Evolutionary conservation across 2,329 filamentous ascomycete genomes (phyloP), one percentile per base, ranked within the genome.

Genomic region (Colletotrichum gloeosporioides): DNA sequence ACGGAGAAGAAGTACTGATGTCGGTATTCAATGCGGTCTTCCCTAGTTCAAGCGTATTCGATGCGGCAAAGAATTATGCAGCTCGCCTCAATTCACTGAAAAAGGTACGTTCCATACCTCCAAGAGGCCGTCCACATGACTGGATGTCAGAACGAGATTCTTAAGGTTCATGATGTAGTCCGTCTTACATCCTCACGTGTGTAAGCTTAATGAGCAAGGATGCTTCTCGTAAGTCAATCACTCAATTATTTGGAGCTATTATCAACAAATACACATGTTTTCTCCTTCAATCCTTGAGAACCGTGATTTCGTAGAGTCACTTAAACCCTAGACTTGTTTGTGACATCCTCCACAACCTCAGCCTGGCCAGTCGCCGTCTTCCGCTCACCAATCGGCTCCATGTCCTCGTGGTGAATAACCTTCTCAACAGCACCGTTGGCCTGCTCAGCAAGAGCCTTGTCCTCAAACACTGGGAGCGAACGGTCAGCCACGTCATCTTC

Each of bases 351-450:
- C 10, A 69, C 77, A 4, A 34, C 66, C 27, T 73, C 66, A 13
- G 68, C 55, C 22, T 65, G 76, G 10, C 61, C 71, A 25, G 64
- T 61, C 3, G 27, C 73, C 9, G 44, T 62, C 73, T 76, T 75
- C 8, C 29, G 39, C 32, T 36, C 62, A 6, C 59, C 25, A 27
- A 73, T n/a, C n/a, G 75, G 68, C 8, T 77, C 68, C 62, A 64
- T 71, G 27, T 79, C 76, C 62, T 78, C 77, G 69, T 79, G 66
- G 61, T 79, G 77, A 6, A 83, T 78, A 34, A 78, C 80, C 78
- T 83, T 83, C 73, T 82, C 78, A 64, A 82, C 82, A 4, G 81
- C 82, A 2, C 77, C 71, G 32, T 79, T 79, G 49, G 80, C 81
- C 65, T 80, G 76, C 18, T 82, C 80, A 16, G 81, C 78, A 13